Evolutionary conservation across 441 rosid genomes (phyloP), one percentile per base, ranked within the genome.

Genomic region (Aquilaria agallochum): DNA sequence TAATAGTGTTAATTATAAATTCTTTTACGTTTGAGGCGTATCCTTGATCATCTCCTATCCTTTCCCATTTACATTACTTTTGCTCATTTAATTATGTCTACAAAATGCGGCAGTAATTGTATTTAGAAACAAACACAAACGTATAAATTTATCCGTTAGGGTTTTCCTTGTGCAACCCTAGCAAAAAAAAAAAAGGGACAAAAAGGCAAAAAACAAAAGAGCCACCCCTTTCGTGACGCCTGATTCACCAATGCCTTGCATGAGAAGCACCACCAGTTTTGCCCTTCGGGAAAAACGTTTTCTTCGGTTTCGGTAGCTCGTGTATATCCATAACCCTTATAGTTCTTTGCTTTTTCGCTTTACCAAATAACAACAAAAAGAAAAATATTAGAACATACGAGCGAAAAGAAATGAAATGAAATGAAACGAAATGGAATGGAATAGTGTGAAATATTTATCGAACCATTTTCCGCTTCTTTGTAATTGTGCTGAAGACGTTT

Each of bases 311-410:
- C 59, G 99, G 99, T 62, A 92, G 76, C 72, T 95, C 96, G 55
- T 89, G 95, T 73, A 95, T 89, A 79, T 82, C 99, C 99, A 95
- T 95, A 90, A 95, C 96, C 77, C 83, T 97, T 66, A 95, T 86
- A 31, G 95, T 95, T 83, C 99, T 82, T 81, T 92, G 98, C 90
- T 69, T 95, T 80, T 92, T 95, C 40, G 97, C 99, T 95, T 83
- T 78, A 89, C 60, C 65, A 60, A 60, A 59, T 58, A 55, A 60
- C 69, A 40, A 20, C 73, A 69, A 27, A 54, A 66, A 67, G 2
- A 6, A 15, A 50, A 49, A 50, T 67, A 73, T 64, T 33, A 55
- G 20, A 50, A n/a, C 9, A 40, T 9, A 2, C 4, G 11, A 59
- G 45, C 13, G n/a, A 45, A 56, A 32, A 5, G 64, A 34, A 40